Conservation (phyloP, 2,329 filamentous ascomycete species). For the Alternaria panax region DNA sequence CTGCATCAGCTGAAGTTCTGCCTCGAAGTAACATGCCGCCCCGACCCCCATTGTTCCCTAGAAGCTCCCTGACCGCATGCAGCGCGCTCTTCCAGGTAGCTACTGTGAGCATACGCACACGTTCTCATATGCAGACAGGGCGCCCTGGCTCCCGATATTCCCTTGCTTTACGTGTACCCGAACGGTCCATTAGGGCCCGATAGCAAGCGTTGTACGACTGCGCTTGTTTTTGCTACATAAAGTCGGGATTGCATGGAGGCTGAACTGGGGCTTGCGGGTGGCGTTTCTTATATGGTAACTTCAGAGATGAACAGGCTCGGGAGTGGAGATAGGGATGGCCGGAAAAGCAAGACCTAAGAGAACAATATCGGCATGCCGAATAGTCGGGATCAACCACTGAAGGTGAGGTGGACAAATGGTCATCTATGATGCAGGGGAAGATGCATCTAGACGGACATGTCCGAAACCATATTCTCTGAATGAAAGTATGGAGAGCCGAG, state of each 20-base stretch:
- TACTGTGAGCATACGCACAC: slow-evolving; percentile 2
- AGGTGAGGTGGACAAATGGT: neutral
- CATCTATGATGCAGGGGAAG: slow-evolving; percentile 4
- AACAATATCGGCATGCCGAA: slow-evolving; percentile 5
- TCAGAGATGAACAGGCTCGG: neutral
- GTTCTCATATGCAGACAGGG: slow-evolving; percentile 10
- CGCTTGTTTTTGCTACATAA: neutral
- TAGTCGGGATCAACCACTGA: neutral
- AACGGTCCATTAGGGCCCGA: slow-evolving; percentile 1
- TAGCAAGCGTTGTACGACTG: slow-evolving; percentile 11
- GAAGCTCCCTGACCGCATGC: neutral
- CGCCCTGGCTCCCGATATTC: slow-evolving; percentile 15
- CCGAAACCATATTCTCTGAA: slow-evolving; percentile 4
- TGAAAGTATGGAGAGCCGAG: slow-evolving; percentile 11
- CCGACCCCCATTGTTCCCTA: slow-evolving; percentile 15
- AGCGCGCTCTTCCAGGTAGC: neutral
- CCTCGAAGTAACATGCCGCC: slow-evolving; percentile 1
- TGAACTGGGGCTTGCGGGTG: neutral
- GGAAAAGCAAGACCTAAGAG: slow-evolving; percentile 4
- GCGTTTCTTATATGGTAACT: neutral
- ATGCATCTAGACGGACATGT: slow-evolving; percentile 6
- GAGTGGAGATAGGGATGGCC: neutral
- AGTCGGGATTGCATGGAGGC: neutral
- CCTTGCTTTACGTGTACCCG: slow-evolving; percentile 1
- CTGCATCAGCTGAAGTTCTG: slow-evolving; percentile 7